Percentiles rank a stretch among this genome's conserved stretches.
Evolutionary conservation across 352 stramenopile species (phyloP).

Genomic region (Pythium chondricola): DNA sequence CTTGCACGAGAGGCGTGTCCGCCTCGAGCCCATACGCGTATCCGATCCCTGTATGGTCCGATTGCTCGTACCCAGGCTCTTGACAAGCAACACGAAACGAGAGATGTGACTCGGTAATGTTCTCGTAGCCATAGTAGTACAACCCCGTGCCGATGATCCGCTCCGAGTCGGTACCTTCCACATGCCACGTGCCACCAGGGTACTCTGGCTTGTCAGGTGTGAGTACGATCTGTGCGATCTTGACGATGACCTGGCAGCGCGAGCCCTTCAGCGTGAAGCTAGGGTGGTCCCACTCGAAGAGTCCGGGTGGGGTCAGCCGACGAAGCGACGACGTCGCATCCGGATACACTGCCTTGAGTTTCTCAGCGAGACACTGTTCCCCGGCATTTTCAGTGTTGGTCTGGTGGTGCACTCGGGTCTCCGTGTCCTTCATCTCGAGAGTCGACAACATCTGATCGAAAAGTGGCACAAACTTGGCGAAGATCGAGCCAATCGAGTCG

Average conservation of each 20-base stretch:
- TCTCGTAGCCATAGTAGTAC: constrained; percentile 23
- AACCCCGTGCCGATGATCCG: constrained; percentile 22
- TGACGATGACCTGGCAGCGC: constrained; percentile 24
- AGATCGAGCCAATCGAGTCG: constrained; percentile 12
- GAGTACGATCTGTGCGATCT: constrained; percentile 19
- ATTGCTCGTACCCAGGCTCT: neutral
- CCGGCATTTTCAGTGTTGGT: too few species aligned
- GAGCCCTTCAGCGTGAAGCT: constrained; percentile 6
- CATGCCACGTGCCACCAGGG: constrained; percentile 17
- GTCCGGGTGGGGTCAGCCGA: neutral
- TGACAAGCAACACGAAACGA: constrained; percentile 11
- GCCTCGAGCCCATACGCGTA: constrained; percentile 9
- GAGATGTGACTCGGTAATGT: constrained; percentile 21
- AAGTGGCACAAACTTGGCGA: constrained; percentile 18
- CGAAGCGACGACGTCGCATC: too few species aligned
- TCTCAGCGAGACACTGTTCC: too few species aligned
- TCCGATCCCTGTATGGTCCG: constrained; percentile 5
- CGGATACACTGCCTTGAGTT: too few species aligned
- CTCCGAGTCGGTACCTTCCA: constrained; percentile 22
- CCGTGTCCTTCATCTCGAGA: neutral
- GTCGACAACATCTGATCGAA: constrained; percentile 18
- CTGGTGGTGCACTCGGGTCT: too few species aligned
- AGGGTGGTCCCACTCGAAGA: constrained; percentile 1
- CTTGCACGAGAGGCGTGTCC: constrained; percentile 5
- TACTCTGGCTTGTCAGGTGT: constrained; percentile 23